Conservation (phyloP, 768 basidiomycete genomes). For the Flagelloscypha sp. region DNA sequence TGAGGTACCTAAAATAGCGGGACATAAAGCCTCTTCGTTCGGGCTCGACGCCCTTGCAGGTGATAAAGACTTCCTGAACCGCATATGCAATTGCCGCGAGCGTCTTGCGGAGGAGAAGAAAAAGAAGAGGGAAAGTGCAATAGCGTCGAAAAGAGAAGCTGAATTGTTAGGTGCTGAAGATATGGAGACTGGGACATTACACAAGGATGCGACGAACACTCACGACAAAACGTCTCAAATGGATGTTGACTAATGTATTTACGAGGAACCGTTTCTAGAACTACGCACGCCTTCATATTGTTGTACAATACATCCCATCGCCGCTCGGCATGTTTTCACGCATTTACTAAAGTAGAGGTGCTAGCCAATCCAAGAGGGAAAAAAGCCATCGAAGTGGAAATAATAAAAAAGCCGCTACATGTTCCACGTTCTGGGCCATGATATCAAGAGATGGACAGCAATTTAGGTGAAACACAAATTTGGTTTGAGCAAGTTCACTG, state of each 20-base stretch:
- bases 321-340: too few species aligned
- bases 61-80: conserved; percentile 52
- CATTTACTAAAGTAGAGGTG: too few species aligned
- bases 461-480: conserved; percentile 4
- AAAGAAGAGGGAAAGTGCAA: conserved; percentile 18
- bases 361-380: too few species aligned
- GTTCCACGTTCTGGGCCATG: too few species aligned
- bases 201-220: conserved; percentile 15
- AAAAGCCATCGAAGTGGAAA: too few species aligned
- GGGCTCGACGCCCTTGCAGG: conserved; percentile 65
- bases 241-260: conserved; percentile 10
- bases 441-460: too few species aligned
- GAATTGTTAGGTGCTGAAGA: conserved; percentile 20
- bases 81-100: conserved; percentile 69
- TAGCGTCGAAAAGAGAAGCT: conserved; percentile 29
- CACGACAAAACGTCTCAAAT: conserved; percentile 10
- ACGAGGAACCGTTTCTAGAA: too few species aligned
- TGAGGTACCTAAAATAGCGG: conserved; percentile 41
- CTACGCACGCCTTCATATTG: too few species aligned
- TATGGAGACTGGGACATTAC: conserved; percentile 16
- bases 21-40: conserved; percentile 50
- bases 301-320: too few species aligned
- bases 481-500: conserved; percentile 14
- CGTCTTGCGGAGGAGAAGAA: too few species aligned
- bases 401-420: too few species aligned